Base-by-base conservation (phyloP, 768 basidiomycete genomes). In the Rhodosporidiobolus sp. region DNA sequence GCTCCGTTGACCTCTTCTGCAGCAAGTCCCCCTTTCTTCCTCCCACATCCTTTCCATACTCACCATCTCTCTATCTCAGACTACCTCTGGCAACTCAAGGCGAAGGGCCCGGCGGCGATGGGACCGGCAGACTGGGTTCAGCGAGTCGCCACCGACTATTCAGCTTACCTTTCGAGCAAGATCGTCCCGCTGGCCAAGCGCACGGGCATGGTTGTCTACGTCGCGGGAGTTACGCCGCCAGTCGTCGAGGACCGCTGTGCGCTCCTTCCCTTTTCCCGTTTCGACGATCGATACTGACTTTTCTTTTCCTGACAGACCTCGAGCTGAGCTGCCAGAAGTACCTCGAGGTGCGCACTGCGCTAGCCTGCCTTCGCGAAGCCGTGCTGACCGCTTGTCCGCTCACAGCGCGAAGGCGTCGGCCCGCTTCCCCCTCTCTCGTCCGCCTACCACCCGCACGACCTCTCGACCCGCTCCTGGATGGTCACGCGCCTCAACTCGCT, bases 81-180 rank as follows among this genome's bases (percentile, higher is more conserved):
- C 70, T 75, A 69, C 50, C 60, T 75, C 26, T 75, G 74, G 73
- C 73, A 75, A 20, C 66, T 75, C 52, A 70, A 65, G 28, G 52
- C 65, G 9, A 26, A 46, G 2, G 65, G 65, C 0, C 1, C 28
- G 1, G 26, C 20, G 1, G 73, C 73, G 0, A 0, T 24, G 3
- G 16, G 46, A 6, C 69, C 69, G 1, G n/a, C 9, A 19, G 73
- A 65, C 3, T 70, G 63, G 58, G 53, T 54, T 0, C 2, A 57
- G 2, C 24, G 20, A 10, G 66, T 75, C 58, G 57, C 24, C 0
- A 0, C 0, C 30, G 46, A 64, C 14, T 75, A 67, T 45, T 16
- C 48, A 19, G 8, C 35, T 9, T 75, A 43, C 48, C 26, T 75
- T 43, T 9, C n/a, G 4, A 2, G 20, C 1, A 12, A 34, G 4